These are phyloP conservation scores for Crithidia mellificae DNA, from an alignment of 208 protist genomes.

Conservation along the genomic window DNA sequence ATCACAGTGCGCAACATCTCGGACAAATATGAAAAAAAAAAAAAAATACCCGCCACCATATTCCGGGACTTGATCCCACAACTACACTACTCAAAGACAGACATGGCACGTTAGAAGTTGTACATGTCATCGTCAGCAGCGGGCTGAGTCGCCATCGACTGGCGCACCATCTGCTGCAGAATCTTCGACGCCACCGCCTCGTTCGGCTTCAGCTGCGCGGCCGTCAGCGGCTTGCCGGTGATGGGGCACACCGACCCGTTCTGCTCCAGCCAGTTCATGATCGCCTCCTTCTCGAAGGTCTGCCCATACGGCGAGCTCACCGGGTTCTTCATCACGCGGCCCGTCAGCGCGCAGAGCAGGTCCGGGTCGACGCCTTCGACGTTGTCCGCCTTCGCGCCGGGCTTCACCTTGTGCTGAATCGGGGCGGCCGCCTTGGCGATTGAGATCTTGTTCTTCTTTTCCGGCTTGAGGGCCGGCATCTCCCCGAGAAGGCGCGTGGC, in stretches of 20 bases:
- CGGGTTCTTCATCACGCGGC: slow-evolving; percentile 90
- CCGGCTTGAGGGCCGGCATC: slow-evolving; percentile 61
- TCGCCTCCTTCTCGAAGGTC: slow-evolving; percentile 85
- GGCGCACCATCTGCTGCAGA: slow-evolving; percentile 77
- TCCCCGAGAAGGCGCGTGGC: slow-evolving; percentile 52
- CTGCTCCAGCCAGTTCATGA: slow-evolving; percentile 84
- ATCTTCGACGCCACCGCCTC: slow-evolving; percentile 64
- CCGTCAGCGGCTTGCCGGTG: slow-evolving; percentile 79
- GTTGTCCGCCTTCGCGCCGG: slow-evolving; percentile 44
- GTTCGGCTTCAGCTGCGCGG: slow-evolving; percentile 68
- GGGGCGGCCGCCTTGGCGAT: slow-evolving; percentile 70
- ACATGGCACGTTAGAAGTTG: slow-evolving; percentile 68
- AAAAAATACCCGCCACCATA: too few relatives aligned
- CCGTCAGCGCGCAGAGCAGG: slow-evolving; percentile 85
- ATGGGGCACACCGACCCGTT: slow-evolving; percentile 91
- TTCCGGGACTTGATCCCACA: too few relatives aligned
- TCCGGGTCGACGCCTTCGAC: slow-evolving; percentile 58
- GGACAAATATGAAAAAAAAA: background rate
- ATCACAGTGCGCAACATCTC: too few relatives aligned
- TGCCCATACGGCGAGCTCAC: slow-evolving; percentile 90
- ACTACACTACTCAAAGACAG: background rate
- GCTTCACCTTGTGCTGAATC: slow-evolving; percentile 51
- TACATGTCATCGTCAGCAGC: slow-evolving; percentile 85
- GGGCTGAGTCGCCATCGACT: slow-evolving; percentile 68
- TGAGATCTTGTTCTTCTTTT: slow-evolving; percentile 62